phyloP scores from a whole-genome alignment of 345 rosid genomes.

The Stellera chamaejasme region DNA sequence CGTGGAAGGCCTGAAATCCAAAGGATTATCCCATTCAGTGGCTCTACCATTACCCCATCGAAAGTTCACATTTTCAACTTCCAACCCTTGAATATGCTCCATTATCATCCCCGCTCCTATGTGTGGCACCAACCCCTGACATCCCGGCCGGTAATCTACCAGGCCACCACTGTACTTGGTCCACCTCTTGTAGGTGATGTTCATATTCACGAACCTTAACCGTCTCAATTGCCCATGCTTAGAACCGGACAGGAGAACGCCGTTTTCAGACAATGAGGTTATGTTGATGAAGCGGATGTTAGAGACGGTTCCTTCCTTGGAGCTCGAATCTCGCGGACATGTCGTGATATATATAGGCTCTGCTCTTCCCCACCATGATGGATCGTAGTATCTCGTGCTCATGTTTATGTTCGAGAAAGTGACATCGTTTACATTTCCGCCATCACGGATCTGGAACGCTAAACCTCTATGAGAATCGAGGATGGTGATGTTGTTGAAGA shows the following conservation, averaged over 20 bases:
- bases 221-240: conserved; percentile 48
- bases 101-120: conserved; percentile 72
- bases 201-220: conserved; percentile 59
- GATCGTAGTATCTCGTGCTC: conserved; percentile 79
- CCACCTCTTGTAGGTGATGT: conserved; percentile 60
- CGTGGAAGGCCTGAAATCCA: conserved; percentile 76
- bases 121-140: conserved; percentile 73
- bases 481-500: conserved; percentile 78
- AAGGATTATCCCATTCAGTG: conserved; percentile 58
- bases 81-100: conserved; percentile 79
- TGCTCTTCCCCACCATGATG: conserved; percentile 94
- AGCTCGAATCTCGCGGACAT: conserved; percentile 41
- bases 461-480: conserved; percentile 85
- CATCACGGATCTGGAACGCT: conserved; percentile 83
- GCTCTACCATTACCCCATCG: conserved; percentile 44
- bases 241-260: conserved; percentile 77
- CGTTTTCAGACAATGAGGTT: conserved; percentile 64
- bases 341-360: conserved; percentile 90
- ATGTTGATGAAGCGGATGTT: conserved; percentile 61
- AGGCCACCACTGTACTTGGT: conserved; percentile 53
- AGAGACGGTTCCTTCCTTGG: conserved; percentile 58
- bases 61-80: conserved; percentile 63
- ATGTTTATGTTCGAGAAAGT: conserved; percentile 84
- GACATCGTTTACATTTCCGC: conserved; percentile 79
- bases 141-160: conserved; percentile 87